Evolutionary conservation across 306 rosid species (phyloP).

Genomic region (Dalbergia cochinchinensis): DNA sequence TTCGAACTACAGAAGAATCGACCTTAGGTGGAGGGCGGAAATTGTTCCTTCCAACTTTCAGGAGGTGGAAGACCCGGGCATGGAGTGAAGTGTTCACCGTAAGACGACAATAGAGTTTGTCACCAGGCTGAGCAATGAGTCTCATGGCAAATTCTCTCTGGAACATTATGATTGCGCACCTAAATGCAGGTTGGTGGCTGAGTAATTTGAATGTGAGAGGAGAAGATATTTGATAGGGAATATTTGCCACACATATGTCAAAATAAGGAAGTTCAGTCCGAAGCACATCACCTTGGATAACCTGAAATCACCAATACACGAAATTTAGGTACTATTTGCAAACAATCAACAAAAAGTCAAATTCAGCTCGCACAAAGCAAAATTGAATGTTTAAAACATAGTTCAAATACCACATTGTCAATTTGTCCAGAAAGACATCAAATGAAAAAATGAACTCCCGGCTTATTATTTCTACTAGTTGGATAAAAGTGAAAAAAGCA

Average conservation of each 20-base stretch:
- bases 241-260: constrained; percentile 92
- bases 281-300: constrained; percentile 89
- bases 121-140: constrained; percentile 93
- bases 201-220: constrained; percentile 97
- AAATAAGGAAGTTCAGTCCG: constrained; percentile 90
- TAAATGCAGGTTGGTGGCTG: constrained; percentile 77
- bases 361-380: neutral
- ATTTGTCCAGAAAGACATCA: neutral
- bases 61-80: constrained; percentile 88
- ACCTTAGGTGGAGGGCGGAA: constrained; percentile 95
- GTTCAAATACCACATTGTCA: constrained; percentile 24
- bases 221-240: constrained; percentile 94
- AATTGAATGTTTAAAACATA: neutral
- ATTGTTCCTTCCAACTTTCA: constrained; percentile 92
- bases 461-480: neutral
- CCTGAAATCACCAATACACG: constrained; percentile 48
- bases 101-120: constrained; percentile 90
- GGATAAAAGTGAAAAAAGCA: neutral
- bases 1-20: constrained; percentile 88
- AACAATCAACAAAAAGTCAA: constrained; percentile 22
- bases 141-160: constrained; percentile 97
- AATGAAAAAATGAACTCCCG: neutral
- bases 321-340: neutral
- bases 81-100: constrained; percentile 86
- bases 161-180: constrained; percentile 95